A percentile compares a stretch with the other conserved stretches of the same genome.
Conservation (phyloP, 805 yeast species). For the Yarrowia divulgata region DNA sequence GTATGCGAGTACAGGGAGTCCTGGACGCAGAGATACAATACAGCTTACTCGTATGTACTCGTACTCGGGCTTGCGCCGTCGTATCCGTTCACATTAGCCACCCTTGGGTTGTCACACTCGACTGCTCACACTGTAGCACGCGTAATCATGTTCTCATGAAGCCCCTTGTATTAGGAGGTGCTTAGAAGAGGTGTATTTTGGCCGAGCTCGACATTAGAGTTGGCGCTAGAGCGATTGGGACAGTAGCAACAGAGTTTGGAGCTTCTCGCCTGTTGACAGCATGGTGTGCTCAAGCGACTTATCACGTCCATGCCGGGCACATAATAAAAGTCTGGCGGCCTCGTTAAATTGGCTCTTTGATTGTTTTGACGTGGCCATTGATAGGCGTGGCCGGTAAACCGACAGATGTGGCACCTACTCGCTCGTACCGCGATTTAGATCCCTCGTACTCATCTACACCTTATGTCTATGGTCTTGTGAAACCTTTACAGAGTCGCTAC, state of each 20-base stretch:
- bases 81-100: too few relatives aligned
- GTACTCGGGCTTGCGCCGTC: too few relatives aligned
- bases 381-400: too few relatives aligned
- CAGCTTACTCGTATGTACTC: too few relatives aligned
- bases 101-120: too few relatives aligned
- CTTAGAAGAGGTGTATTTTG: constrained; percentile 25
- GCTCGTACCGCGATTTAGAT: too few relatives aligned
- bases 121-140: neutral
- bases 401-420: too few relatives aligned
- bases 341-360: too few relatives aligned
- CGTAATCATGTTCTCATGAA: constrained; percentile 21
- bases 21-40: too few relatives aligned
- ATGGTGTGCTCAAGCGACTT: neutral
- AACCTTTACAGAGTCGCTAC: constrained; percentile 28
- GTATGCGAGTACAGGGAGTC: too few relatives aligned
- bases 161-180: constrained; percentile 25
- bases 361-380: too few relatives aligned
- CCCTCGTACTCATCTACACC: constrained; percentile 27
- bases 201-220: neutral
- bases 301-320: neutral
- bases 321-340: neutral
- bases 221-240: too few relatives aligned
- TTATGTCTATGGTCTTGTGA: constrained; percentile 14
- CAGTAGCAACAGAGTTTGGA: neutral
- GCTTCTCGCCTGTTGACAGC: constrained; percentile 29